Base-by-base conservation (phyloP, 192 early-diverging fungal species). In the Rhizophagus sp. region DNA sequence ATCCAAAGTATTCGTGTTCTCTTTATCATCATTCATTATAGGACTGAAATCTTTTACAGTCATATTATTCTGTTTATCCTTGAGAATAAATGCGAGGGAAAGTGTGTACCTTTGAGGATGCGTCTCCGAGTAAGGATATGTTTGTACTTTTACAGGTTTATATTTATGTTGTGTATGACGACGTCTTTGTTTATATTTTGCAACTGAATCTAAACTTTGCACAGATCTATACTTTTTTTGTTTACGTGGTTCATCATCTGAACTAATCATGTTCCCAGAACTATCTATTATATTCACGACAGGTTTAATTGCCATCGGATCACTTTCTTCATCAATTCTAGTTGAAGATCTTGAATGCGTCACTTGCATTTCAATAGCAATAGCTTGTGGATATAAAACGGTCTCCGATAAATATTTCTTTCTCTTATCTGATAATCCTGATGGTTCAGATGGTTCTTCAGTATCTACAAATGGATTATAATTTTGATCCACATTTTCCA, bases 31-130 rank as follows among this genome's bases (percentile, higher is more conserved):
- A 22, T 41, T 63, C 4, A 12, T 25, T 12, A 63, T 36, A 2
- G 62, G 0, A 22, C 61, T 52, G 11, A 77, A 67, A 78, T 78
- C 63, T 22, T 64, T 39, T 19, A 67, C 76, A 30, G 76, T 67
- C 64, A 57, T 17, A 47, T 78, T 78, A 52, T 66, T 67, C 25
- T 78, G 33, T 9, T 78, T 49, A 11, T 57, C 66, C 24, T 78
- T 78, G 2, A 78, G 44, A 30, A 64, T 30, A 30, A 22, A 44
- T 24, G 64, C 25, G 4, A 64, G 36, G 1, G 76, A 78, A 27
- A 78, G n/a, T 17, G 39, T 33, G 41, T 62, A 30, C 17, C 73
- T 33, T 62, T 36, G 30, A n/a, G 73, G 73, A 62, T 5, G 27
- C n/a, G 15, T 75, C 4, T 36, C 62, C 4, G 30, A 22, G 15